Conservation (phyloP, 2,329 filamentous ascomycete genomes). For the Botrytis aclada region DNA sequence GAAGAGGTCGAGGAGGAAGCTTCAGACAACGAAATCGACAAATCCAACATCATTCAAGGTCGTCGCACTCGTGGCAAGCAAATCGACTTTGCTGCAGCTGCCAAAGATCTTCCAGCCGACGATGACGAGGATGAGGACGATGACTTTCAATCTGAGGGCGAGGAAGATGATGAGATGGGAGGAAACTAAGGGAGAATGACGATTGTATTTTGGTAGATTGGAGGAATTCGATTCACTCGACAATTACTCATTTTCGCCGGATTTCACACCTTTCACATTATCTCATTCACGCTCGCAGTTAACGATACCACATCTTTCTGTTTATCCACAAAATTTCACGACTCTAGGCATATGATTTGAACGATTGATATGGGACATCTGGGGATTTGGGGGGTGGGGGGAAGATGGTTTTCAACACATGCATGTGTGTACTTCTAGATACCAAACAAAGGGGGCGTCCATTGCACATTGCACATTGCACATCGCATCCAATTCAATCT, state of each 20-base stretch:
- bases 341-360: constrained; percentile 30
- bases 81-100: constrained; percentile 92
- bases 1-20: constrained; percentile 73
- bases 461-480: constrained; percentile 11
- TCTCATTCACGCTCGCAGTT: constrained; percentile 6
- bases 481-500: constrained; percentile 3
- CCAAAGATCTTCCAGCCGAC: constrained; percentile 70
- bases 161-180: constrained; percentile 70
- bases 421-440: constrained; percentile 28
- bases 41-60: constrained; percentile 78
- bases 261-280: constrained; percentile 21
- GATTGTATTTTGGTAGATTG: constrained; percentile 17
- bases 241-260: constrained; percentile 22
- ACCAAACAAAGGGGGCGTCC: constrained; percentile 23
- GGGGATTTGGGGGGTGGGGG: constrained; percentile 13
- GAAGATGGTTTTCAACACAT: constrained; percentile 11
- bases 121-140: constrained; percentile 78
- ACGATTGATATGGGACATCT: constrained; percentile 21
- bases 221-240: constrained; percentile 22
- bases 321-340: constrained; percentile 21
- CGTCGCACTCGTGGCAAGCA: constrained; percentile 86
- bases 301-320: constrained; percentile 18
- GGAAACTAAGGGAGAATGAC: constrained; percentile 40
- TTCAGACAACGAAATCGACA: constrained; percentile 87
- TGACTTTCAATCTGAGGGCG: constrained; percentile 57